Conservation (phyloP, 371 early-diverging fungal genomes). For the Chytridiales sp. region DNA sequence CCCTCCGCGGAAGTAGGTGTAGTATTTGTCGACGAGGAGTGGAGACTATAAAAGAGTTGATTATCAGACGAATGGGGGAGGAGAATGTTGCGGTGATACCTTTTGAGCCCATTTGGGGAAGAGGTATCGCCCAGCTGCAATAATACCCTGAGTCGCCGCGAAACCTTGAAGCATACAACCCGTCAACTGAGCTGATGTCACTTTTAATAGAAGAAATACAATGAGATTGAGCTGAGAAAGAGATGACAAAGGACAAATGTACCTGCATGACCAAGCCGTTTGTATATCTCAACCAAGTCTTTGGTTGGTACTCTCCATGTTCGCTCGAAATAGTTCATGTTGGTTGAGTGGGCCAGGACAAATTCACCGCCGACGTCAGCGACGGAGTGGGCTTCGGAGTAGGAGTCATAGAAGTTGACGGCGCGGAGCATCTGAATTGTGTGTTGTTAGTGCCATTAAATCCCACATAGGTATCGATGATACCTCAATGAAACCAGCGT, state of each 20-base stretch:
- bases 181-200: conserved; percentile 36
- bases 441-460: background rate
- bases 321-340: conserved; percentile 36
- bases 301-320: conserved; percentile 74
- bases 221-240: background rate
- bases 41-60: conserved; percentile 51
- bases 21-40: conserved; percentile 69
- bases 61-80: too few relatives aligned
- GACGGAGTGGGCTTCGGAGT: conserved; percentile 60
- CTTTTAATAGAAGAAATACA: background rate
- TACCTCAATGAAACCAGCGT: conserved; percentile 66
- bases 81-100: too few relatives aligned
- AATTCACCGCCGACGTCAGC: conserved; percentile 86
- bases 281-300: conserved; percentile 74
- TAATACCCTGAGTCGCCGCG: conserved; percentile 25
- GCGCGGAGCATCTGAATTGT: conserved; percentile 52
- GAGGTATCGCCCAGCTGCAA: conserved; percentile 33
- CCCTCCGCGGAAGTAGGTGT: conserved; percentile 73
- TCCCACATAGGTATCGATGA: too few relatives aligned
- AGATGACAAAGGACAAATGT: conserved; percentile 18
- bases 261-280: conserved; percentile 41
- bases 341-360: conserved; percentile 54
- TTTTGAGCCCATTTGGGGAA: conserved; percentile 58
- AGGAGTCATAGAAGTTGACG: conserved; percentile 63
- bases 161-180: conserved; percentile 33